Evolutionary conservation across 106 monocot species (phyloP).

Genomic region (Apostasia ramifera): DNA sequence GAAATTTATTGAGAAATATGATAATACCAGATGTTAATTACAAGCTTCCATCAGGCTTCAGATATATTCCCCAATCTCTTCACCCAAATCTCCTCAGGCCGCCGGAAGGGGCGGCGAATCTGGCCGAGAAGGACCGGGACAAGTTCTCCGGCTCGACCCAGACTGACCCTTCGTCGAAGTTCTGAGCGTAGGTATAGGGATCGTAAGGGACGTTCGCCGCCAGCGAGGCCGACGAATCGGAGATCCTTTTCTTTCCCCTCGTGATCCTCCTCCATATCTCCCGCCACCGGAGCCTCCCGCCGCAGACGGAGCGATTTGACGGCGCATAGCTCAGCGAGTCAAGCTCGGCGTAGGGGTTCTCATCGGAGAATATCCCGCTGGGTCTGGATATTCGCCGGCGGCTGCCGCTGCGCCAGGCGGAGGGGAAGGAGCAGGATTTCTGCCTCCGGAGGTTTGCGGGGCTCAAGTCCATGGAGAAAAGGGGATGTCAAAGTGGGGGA

Average conservation of each 20-base stretch:
- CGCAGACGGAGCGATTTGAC: background rate
- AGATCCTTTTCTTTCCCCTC: conserved; percentile 35
- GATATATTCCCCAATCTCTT: background rate
- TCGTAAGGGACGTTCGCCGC: conserved; percentile 31
- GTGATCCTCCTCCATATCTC: conserved; percentile 50
- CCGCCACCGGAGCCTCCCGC: conserved; percentile 7
- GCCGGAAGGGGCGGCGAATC: conserved; percentile 45
- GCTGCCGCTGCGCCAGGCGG: conserved; percentile 6
- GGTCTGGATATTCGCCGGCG: conserved; percentile 1
- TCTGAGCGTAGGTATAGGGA: conserved; percentile 46
- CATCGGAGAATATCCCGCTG: conserved; percentile 5
- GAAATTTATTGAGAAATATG: too few relatives aligned
- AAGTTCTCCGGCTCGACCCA: conserved; percentile 56
- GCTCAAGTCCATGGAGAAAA: background rate
- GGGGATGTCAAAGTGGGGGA: too few relatives aligned
- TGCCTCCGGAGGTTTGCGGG: conserved; percentile 17
- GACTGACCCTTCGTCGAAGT: conserved; percentile 65
- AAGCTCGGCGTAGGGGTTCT: background rate
- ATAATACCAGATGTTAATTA: too few relatives aligned
- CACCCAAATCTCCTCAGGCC: conserved; percentile 16
- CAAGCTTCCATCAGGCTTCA: too few relatives aligned
- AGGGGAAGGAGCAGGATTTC: conserved; percentile 12
- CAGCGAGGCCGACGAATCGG: background rate
- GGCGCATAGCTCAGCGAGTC: background rate
- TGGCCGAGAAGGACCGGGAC: conserved; percentile 54